phyloP scores from a whole-genome alignment of 768 basidiomycete species.

The Tulasnella sp. region DNA sequence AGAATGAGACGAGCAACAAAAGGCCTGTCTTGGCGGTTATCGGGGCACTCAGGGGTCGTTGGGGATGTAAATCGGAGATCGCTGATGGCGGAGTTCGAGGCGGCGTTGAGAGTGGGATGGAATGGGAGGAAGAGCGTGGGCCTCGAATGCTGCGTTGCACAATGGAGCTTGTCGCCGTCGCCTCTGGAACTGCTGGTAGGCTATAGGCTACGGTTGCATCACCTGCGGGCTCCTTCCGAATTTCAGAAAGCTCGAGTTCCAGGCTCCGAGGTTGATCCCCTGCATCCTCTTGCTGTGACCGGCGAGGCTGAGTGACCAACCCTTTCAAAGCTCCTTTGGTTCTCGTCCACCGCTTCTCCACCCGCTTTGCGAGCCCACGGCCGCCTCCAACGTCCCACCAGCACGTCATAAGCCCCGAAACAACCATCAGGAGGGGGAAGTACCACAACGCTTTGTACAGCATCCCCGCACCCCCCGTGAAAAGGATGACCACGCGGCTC shows the following conservation, averaged over 20 bases:
- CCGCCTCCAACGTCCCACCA: slow-evolving; percentile 33
- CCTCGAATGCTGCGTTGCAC: not conserved
- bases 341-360: not conserved
- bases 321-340: not conserved
- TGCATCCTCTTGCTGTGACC: not conserved
- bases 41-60: slow-evolving; percentile 25
- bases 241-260: not conserved
- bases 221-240: not conserved
- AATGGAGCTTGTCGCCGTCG: not conserved
- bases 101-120: not conserved
- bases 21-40: slow-evolving; percentile 27
- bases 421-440: slow-evolving; percentile 41
- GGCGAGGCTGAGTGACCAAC: not conserved
- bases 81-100: not conserved
- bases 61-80: not conserved
- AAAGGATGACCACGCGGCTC: slow-evolving; percentile 37
- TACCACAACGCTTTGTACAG: slow-evolving; percentile 49
- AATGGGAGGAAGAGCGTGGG: not conserved
- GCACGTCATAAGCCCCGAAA: slow-evolving; percentile 36
- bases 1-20: not conserved
- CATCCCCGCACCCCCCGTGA: slow-evolving; percentile 41
- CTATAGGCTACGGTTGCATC: not conserved
- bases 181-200: not conserved
- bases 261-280: slow-evolving; percentile 19
- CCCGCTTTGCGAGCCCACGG: not conserved